Conservation (phyloP, 2,329 filamentous ascomycete genomes). For the Capronia coronata region DNA sequence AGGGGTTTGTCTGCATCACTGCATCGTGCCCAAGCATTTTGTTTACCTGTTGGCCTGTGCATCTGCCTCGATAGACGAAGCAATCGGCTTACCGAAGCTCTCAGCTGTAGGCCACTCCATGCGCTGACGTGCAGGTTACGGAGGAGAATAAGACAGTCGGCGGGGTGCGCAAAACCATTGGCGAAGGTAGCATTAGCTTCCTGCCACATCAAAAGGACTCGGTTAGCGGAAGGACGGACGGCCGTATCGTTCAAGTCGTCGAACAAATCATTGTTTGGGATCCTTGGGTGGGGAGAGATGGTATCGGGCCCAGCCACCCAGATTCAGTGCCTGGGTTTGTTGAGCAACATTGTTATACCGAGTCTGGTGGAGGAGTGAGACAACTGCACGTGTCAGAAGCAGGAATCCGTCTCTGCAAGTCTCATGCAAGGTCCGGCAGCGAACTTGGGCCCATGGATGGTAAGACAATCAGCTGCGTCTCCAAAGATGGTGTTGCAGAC, state of each 20-base stretch:
- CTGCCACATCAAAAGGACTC: constrained; percentile 2
- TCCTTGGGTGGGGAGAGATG: neutral
- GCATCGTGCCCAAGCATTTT: neutral
- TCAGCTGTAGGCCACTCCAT: neutral
- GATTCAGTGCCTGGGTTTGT: neutral
- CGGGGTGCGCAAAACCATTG: neutral
- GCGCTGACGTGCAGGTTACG: constrained; percentile 1
- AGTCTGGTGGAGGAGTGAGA: neutral
- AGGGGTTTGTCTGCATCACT: neutral
- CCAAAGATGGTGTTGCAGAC: neutral
- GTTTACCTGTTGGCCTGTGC: neutral
- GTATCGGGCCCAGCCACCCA: constrained; percentile 6
- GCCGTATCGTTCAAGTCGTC: neutral
- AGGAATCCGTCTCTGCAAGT: neutral
- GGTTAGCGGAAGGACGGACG: neutral
- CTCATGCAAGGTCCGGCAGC: neutral
- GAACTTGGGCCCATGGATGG: neutral
- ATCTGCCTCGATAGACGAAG: neutral
- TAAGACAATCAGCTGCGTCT: neutral
- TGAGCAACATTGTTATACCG: neutral
- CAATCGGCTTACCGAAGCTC: neutral
- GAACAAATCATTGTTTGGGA: constrained; percentile 4
- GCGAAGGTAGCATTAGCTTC: neutral
- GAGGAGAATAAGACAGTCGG: neutral
- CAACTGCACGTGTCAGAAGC: constrained; percentile 1